phyloP scores from a whole-genome alignment of 2,329 filamentous ascomycete genomes.

The Blastomyces emzantsi region DNA sequence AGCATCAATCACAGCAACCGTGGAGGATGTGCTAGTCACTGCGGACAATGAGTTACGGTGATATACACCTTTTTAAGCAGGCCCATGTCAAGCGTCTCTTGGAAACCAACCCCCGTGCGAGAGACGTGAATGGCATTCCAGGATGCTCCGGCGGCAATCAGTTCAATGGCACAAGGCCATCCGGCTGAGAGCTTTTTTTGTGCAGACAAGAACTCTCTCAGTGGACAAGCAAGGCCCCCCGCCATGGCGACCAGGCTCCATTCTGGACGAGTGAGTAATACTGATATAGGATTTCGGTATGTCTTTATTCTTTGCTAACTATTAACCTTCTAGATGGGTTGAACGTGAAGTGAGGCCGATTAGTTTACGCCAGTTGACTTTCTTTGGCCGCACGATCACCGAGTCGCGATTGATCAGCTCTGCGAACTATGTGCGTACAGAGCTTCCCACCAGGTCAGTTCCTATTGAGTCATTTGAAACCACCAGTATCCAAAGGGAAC shows the following conservation, averaged over 20 bases:
- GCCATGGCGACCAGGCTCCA: slow-evolving; percentile 50
- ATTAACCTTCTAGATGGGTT: slow-evolving; percentile 61
- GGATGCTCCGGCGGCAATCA: slow-evolving; percentile 30
- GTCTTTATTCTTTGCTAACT: neutral
- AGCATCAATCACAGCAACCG: neutral
- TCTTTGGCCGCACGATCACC: slow-evolving; percentile 89
- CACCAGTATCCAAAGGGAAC: neutral
- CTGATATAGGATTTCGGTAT: neutral
- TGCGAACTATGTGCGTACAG: slow-evolving; percentile 93
- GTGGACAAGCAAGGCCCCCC: slow-evolving; percentile 31
- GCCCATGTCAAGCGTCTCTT: slow-evolving; percentile 7
- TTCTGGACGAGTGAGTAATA: slow-evolving; percentile 50
- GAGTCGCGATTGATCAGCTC: slow-evolving; percentile 84
- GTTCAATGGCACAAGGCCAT: slow-evolving; percentile 27
- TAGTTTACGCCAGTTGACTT: slow-evolving; percentile 89
- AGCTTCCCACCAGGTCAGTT: slow-evolving; percentile 70
- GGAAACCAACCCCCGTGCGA: slow-evolving; percentile 9
- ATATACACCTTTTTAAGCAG: neutral
- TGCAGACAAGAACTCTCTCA: slow-evolving; percentile 16
- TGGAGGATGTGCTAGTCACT: slow-evolving; percentile 3
- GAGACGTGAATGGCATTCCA: slow-evolving; percentile 26
- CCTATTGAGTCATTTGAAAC: neutral
- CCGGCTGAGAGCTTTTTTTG: slow-evolving; percentile 18
- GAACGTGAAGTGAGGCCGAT: slow-evolving; percentile 89
- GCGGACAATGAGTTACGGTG: slow-evolving; percentile 9